These are phyloP conservation scores for Calonectria pseudoreteaudii DNA, from an alignment of 2,329 filamentous ascomycete species.

Conservation along the genomic window DNA sequence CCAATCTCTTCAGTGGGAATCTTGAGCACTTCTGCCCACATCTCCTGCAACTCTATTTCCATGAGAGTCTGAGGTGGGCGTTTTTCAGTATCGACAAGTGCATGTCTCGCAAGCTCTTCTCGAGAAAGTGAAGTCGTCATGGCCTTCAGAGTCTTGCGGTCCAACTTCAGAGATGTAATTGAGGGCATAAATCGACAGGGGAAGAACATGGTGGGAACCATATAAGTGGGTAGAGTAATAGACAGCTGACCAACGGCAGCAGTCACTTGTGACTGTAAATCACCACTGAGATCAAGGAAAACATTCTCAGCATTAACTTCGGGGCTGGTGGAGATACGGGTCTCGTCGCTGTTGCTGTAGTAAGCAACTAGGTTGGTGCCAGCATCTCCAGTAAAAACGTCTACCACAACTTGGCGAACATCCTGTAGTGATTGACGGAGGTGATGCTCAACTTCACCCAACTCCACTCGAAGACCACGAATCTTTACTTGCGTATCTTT, in stretches of 20 bases:
- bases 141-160: conserved; percentile 18
- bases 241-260: not conserved
- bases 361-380: not conserved
- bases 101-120: conserved; percentile 10
- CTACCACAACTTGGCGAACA: not conserved
- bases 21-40: conserved; percentile 46
- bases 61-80: conserved; percentile 3
- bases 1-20: conserved; percentile 44
- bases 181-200: conserved; percentile 5
- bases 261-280: not conserved
- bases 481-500: conserved; percentile 67
- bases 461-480: conserved; percentile 57
- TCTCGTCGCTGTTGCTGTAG: not conserved
- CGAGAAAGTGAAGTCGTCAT: conserved; percentile 33
- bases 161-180: conserved; percentile 25
- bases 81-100: conserved; percentile 23
- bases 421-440: not conserved
- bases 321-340: not conserved
- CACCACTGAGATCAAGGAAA: not conserved
- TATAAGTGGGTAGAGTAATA: conserved; percentile 24
- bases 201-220: conserved; percentile 31
- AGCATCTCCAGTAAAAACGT: not conserved
- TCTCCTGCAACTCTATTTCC: conserved; percentile 35
- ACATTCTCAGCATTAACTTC: not conserved
- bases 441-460: conserved; percentile 1